These are phyloP conservation scores for Vigna nakashimae DNA, from an alignment of 306 rosid species.

Conservation along the genomic window DNA sequence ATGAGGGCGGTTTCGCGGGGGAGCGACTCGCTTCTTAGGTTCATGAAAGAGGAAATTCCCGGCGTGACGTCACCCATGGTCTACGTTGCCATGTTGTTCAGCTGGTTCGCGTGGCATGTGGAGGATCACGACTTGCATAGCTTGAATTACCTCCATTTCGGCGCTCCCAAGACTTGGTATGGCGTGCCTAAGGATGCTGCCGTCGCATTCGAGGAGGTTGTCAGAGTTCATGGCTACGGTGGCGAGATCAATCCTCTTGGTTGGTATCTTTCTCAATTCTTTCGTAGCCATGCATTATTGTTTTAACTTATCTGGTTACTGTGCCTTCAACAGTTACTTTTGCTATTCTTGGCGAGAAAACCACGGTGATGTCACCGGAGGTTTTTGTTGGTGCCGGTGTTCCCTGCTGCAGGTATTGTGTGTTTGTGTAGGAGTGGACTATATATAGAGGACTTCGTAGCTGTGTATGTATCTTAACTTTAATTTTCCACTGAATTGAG, in stretches of 20 bases:
- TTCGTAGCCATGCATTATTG: neutral
- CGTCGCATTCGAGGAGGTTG: slow-evolving; percentile 92
- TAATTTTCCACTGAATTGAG: slow-evolving; percentile 42
- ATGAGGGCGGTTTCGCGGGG: slow-evolving; percentile 90
- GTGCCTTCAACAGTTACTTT: slow-evolving; percentile 78
- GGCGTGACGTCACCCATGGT: slow-evolving; percentile 98
- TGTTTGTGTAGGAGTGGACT: neutral
- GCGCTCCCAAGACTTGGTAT: slow-evolving; percentile 97
- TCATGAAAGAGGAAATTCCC: slow-evolving; percentile 99
- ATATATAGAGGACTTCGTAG: neutral
- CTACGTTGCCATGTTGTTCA: slow-evolving; percentile 93
- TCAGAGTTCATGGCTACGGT: slow-evolving; percentile 91
- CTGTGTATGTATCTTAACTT: neutral
- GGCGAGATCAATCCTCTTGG: slow-evolving; percentile 98
- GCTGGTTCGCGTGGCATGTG: slow-evolving; percentile 99
- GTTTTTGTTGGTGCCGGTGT: slow-evolving; percentile 81
- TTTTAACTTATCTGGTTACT: slow-evolving; percentile 40
- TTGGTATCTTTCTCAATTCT: slow-evolving; percentile 20
- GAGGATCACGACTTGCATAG: slow-evolving; percentile 99
- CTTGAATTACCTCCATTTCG: slow-evolving; percentile 88
- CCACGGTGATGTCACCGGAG: slow-evolving; percentile 98
- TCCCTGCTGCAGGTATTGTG: slow-evolving; percentile 96
- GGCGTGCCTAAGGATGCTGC: slow-evolving; percentile 97
- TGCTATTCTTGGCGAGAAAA: slow-evolving; percentile 94
- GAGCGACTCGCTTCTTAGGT: slow-evolving; percentile 82